Conservation (phyloP, 2,329 filamentous ascomycete genomes). For the Chaetomium sp. region DNA sequence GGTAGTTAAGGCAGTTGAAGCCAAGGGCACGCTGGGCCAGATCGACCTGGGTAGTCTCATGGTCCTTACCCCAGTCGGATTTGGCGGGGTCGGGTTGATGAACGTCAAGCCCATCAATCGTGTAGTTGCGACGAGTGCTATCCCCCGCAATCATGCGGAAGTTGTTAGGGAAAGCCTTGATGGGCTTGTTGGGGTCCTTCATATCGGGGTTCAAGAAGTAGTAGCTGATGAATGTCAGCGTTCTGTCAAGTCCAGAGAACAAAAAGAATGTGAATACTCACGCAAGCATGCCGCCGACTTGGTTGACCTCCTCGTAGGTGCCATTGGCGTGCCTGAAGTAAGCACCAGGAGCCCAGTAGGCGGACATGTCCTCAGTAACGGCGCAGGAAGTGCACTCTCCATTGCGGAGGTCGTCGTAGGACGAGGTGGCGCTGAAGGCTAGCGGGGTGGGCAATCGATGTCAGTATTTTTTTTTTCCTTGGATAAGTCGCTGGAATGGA, state of each 20-base stretch:
- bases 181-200: constrained; percentile 33
- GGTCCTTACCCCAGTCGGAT: constrained; percentile 59
- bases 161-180: constrained; percentile 66
- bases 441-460: neutral
- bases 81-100: constrained; percentile 58
- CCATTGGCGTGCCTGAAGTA: constrained; percentile 70
- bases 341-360: constrained; percentile 75
- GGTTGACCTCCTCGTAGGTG: constrained; percentile 59
- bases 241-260: neutral
- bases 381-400: constrained; percentile 74
- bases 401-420: constrained; percentile 48
- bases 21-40: constrained; percentile 77
- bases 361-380: constrained; percentile 76
- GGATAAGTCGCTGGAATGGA: no score
- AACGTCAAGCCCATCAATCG: constrained; percentile 60
- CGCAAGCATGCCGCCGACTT: constrained; percentile 80
- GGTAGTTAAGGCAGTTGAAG: constrained; percentile 93
- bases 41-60: constrained; percentile 59
- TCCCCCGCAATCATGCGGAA: constrained; percentile 82
- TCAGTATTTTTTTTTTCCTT: no score
- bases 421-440: constrained; percentile 60
- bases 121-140: constrained; percentile 61
- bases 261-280: constrained; percentile 42
- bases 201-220: constrained; percentile 60
- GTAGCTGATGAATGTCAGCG: constrained; percentile 52